Base-by-base conservation (phyloP, 495 filamentous ascomycete genomes). In the Lasiosphaeris hirsuta region DNA sequence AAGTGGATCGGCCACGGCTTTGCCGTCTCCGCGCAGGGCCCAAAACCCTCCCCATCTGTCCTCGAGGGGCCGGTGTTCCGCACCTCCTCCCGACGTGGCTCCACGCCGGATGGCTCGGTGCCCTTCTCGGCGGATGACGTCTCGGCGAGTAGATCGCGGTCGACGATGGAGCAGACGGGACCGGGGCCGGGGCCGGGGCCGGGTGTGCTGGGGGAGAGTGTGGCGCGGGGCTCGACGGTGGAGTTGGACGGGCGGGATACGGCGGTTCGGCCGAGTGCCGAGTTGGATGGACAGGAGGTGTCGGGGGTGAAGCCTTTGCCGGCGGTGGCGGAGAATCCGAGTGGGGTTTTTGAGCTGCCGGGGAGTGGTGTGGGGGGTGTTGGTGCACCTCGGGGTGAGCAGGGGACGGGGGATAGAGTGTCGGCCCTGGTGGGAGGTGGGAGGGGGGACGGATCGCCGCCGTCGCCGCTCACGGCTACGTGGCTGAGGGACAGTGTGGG, bases 191-290 rank as follows among this genome's bases (percentile, higher is more conserved):
- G 43, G 23, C 38, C 9, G 52, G 42, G 10, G 45, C 35, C n/a
- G n/a, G n/a, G n/a, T n/a, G n/a, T n/a, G n/a, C n/a, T n/a, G n/a
- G n/a, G n/a, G n/a, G n/a, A n/a, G n/a, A n/a, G n/a, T n/a, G n/a
- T n/a, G n/a, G n/a, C 8, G 42, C 40, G 4, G 50, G 57, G 4
- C n/a, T 50, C 50, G 13, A 59, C 57, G 15, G 56, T 47, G 6
- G 67, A 66, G 51, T 43, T 68, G 45, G 63, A 68, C 15, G 63
- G 65, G 1, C 36, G 51, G 10, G 58, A 59, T 2, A 63, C 59
- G 19, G 42, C 45, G 2, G 38, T 59, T 4, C 10, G 38, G 15
- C 57, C 51, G 4, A 57, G 23, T 10, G 54, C 59, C 17, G 59
- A 63, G 47, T 36, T 64, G 8, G 60, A 63, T 17, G 62, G 54